Base-by-base conservation (phyloP, 23 red algal species). In the Gracilaria gracilis region DNA sequence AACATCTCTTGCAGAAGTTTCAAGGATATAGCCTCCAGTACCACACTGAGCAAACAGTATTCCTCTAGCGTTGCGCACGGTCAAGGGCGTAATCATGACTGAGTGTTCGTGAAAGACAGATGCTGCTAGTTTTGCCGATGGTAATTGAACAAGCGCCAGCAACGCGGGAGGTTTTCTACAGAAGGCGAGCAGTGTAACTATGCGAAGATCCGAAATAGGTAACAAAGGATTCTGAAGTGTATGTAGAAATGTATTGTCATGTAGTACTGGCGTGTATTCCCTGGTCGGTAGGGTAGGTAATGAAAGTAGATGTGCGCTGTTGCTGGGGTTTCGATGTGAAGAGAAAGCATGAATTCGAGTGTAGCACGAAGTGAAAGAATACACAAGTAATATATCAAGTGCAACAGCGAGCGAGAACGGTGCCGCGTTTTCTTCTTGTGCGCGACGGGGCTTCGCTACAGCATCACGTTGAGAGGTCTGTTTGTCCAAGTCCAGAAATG, bases 51-150 rank as follows among this genome's bases (percentile, higher is more conserved):
- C 64, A 69, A 69, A 69, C 16, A 69, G 17, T 17, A 69, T 36
- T 19, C 64, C 64, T 69, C 64, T 36, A 14, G 32, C 11, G 32
- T 69, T 20, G 39, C 72, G 72, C 23, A 77, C 40, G 11, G 42
- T 77, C 14, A 77, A 42, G 0, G 72, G 72, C 5, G 72, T 77
- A 51, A 77, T 46, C 38, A 51, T 77, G 46, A 77, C 72, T 25
- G 72, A 77, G 2, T 77, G 72, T 27, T 77, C 40, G 31, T 39
- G 72, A 77, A 77, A 77, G 23, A 77, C 72, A 31, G 72, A 46
- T 4, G 72, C 72, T 7, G 72, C 72, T 28, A 77, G 39, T 15
- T 49, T 13, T 77, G 4, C 42, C 12, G 72, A 77, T 13, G 72
- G 72, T 50, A 77, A 50, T 15, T 50, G 38, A 51, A 28, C 72